Base-by-base conservation (phyloP, 2,329 filamentous ascomycete species). In the Fusarium transvaalense region DNA sequence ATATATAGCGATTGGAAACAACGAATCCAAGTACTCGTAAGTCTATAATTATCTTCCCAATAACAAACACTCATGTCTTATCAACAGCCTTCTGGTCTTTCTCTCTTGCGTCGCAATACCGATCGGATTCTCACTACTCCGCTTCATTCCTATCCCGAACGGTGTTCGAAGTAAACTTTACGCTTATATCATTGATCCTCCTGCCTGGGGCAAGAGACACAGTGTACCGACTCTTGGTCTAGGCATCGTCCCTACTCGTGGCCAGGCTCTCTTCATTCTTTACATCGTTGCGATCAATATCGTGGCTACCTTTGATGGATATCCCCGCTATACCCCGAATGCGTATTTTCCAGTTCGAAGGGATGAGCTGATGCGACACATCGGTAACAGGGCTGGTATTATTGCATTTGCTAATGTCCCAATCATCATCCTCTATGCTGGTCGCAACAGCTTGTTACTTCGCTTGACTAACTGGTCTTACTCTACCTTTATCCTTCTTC, bases 391-490 rank as follows among this genome's bases (percentile, higher is more conserved):
- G 1, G 77, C 79, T 6, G 83, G 83, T 6, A 69, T 76, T 2
- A 63, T 84, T 6, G 75, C 74, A 6, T 81, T 83, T 46, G 78
- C 78, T 7, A 78, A 82, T 10, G 48, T 83, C 0, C 79, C 83
- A 0, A 66, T 86, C 0, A 50, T 82, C 0, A 71, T 85, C 14
- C 76, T 86, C 4, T 85, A 82, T 54, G 77, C 80, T 0, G 76
- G 79, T 0, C 75, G 84, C 2, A 86, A 86, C 66, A 85, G 83
- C 54, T 23, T 85, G 4, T 76, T 85, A 0, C 77, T 86, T 0
- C 82, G 79, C 75, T 39, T 84, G 2, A 85, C 84, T 1, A 79
- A 83, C 66, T 86, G 84, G 83, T 80, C 77, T 1, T 81, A 84
- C 61, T 78, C 79, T 0, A 86, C 85, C 0, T 86, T 78, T 53